Percentiles rank a stretch among this genome's conserved stretches.
Evolutionary conservation across 495 filamentous ascomycete species (phyloP).

Genomic region (Hyaloscypha bicolor): DNA sequence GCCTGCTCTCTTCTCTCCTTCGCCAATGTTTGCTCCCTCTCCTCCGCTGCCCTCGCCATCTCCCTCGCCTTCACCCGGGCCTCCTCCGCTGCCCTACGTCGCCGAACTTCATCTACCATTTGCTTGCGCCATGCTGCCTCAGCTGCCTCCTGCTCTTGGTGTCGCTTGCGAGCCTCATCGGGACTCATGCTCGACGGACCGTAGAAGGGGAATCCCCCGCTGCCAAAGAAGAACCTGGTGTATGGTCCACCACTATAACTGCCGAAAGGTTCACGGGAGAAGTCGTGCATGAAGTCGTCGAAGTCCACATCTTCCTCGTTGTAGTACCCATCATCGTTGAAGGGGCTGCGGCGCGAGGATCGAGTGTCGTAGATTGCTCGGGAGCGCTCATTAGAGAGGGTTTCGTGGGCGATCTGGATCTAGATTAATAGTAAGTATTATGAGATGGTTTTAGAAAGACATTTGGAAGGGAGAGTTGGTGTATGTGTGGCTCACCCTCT

Average conservation of each 20-base stretch:
- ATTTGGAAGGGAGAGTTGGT: not conserved
- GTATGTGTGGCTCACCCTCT: slow-evolving; percentile 31
- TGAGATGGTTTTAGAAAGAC: not conserved
- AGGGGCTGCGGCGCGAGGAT: slow-evolving; percentile 1
- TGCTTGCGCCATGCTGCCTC: not conserved
- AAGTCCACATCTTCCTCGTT: not conserved
- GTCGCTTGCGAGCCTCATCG: not conserved
- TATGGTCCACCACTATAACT: not conserved
- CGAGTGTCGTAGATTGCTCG: slow-evolving; percentile 28
- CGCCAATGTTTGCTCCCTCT: not conserved
- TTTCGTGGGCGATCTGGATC: slow-evolving; percentile 32
- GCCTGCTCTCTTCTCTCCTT: not conserved
- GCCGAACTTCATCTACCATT: not conserved
- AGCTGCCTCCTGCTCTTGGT: not conserved
- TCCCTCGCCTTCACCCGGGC: not conserved
- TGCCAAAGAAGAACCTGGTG: not conserved
- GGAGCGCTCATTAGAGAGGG: slow-evolving; percentile 15
- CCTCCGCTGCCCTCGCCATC: not conserved
- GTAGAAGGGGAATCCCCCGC: not conserved
- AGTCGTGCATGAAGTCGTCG: not conserved
- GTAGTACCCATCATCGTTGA: slow-evolving; percentile 3
- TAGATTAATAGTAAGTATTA: slow-evolving; percentile 6
- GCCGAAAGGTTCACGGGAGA: not conserved
- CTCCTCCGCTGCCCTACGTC: not conserved
- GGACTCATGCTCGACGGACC: not conserved